A percentile compares a stretch with the other conserved stretches of the same genome.
Conservation (phyloP, 1,284 basidiomycete genomes). For the Ganoderma leucocontextum region DNA sequence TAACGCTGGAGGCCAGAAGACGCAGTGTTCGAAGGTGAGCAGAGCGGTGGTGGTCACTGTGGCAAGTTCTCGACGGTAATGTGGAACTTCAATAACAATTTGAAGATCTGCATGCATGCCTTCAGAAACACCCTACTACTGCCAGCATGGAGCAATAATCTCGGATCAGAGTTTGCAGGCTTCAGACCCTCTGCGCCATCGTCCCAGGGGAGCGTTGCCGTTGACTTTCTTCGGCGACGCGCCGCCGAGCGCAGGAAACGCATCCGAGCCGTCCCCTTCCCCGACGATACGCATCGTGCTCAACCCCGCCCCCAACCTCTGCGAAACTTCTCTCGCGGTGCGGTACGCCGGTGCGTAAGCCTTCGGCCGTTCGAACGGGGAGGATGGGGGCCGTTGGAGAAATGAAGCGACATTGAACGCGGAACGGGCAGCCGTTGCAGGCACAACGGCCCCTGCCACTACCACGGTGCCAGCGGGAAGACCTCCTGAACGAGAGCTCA, state of each 20-base stretch:
- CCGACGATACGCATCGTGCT: not conserved
- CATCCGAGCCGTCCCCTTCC: not conserved
- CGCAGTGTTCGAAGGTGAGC: too few relatives aligned
- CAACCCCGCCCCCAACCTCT: not conserved
- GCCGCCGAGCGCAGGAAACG: slow-evolving; percentile 9
- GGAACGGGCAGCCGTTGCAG: not conserved
- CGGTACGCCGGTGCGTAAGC: too few relatives aligned
- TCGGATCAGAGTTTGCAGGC: slow-evolving; percentile 10
- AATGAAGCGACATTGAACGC: not conserved
- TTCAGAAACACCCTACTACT: too few relatives aligned
- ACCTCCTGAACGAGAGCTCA: too few relatives aligned
- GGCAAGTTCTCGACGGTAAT: too few relatives aligned
- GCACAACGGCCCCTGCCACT: not conserved
- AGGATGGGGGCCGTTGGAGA: not conserved
- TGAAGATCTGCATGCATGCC: too few relatives aligned
- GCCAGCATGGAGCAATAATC: too few relatives aligned
- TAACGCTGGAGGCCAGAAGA: too few relatives aligned
- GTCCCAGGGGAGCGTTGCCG: not conserved
- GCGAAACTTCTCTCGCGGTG: too few relatives aligned
- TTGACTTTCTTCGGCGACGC: not conserved
- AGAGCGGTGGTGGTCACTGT: too few relatives aligned
- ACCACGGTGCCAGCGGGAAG: not conserved
- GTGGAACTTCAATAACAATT: too few relatives aligned
- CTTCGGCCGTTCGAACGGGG: not conserved
- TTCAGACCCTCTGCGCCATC: slow-evolving; percentile 8